Conservation (phyloP, 306 rosid genomes). For the Inga oerstediana region DNA sequence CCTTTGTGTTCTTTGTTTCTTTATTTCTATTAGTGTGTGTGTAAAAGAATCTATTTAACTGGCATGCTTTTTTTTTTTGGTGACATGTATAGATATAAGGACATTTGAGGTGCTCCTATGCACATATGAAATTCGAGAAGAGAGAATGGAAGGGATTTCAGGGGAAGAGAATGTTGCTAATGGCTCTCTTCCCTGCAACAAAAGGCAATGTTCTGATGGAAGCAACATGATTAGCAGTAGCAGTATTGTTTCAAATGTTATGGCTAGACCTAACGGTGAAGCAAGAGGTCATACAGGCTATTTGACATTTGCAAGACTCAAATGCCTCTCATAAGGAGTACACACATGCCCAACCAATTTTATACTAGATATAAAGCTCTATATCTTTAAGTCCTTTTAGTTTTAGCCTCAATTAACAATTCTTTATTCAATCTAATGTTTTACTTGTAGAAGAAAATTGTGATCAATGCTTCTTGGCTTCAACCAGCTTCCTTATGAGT, state of each 20-base stretch:
- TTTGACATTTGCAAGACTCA: conserved; percentile 83
- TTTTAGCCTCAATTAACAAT: not conserved
- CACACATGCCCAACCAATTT: conserved; percentile 9
- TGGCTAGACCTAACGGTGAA: conserved; percentile 73
- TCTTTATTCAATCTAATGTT: not conserved
- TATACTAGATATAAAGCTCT: conserved; percentile 14
- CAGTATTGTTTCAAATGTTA: conserved; percentile 41
- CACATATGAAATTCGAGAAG: conserved; percentile 73
- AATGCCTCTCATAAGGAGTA: conserved; percentile 48
- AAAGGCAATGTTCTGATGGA: conserved; percentile 62
- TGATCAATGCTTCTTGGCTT: conserved; percentile 2
- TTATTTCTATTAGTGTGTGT: not conserved
- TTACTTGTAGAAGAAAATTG: conserved; percentile 16
- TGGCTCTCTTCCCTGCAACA: conserved; percentile 67
- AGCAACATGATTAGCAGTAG: conserved; percentile 34
- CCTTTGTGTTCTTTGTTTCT: conserved; percentile 34
- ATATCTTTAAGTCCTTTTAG: conserved; percentile 19
- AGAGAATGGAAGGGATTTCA: conserved; percentile 35
- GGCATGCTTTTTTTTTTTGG: not conserved
- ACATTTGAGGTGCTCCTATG: conserved; percentile 87
- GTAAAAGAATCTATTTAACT: not conserved
- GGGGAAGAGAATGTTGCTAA: conserved; percentile 35
- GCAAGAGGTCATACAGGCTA: conserved; percentile 93
- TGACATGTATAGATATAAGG: conserved; percentile 64
- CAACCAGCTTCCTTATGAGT: not conserved